Percentiles rank a stretch among this genome's conserved stretches.
Evolutionary conservation across 495 filamentous ascomycete genomes (phyloP).

Genomic region (Penicillium parvum): DNA sequence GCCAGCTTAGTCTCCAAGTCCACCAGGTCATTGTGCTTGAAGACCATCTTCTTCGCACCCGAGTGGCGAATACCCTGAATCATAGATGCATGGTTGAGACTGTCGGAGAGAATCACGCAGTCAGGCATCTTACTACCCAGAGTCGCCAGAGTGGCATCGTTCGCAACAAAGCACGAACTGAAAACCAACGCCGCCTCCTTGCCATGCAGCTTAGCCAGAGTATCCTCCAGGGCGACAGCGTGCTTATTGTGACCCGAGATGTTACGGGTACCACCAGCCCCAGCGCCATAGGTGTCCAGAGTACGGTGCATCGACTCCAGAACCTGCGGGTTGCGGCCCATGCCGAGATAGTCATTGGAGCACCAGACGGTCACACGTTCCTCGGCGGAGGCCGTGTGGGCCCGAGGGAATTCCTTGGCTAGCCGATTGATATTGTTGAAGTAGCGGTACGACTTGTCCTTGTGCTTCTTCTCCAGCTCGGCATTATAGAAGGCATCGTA

Average conservation of each 20-base stretch:
- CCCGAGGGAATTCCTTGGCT: conserved; percentile 91
- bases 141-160: conserved; percentile 95
- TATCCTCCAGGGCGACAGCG: conserved; percentile 77
- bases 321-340: conserved; percentile 88
- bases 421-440: conserved; percentile 99
- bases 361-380: conserved; percentile 98
- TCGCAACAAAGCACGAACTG: conserved; percentile 95
- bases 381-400: conserved; percentile 79
- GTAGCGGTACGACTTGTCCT: conserved; percentile 99
- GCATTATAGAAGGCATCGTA: conserved; percentile 84
- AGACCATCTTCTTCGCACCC: conserved; percentile 92
- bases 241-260: conserved; percentile 98
- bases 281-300: conserved; percentile 89
- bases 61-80: conserved; percentile 99
- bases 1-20: conserved; percentile 91
- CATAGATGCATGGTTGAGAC: conserved; percentile 97
- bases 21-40: conserved; percentile 92
- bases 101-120: conserved; percentile 94
- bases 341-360: conserved; percentile 97
- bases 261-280: conserved; percentile 92
- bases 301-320: conserved; percentile 91
- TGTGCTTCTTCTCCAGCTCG: conserved; percentile 97
- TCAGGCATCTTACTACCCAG: conserved; percentile 92
- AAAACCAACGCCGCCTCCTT: conserved; percentile 92
- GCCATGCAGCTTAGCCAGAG: conserved; percentile 83